Percentiles rank a stretch among this genome's conserved stretches.
These are phyloP conservation scores for Phytophthora litchii DNA, from an alignment of 352 stramenopile genomes.

Conservation along the genomic window DNA sequence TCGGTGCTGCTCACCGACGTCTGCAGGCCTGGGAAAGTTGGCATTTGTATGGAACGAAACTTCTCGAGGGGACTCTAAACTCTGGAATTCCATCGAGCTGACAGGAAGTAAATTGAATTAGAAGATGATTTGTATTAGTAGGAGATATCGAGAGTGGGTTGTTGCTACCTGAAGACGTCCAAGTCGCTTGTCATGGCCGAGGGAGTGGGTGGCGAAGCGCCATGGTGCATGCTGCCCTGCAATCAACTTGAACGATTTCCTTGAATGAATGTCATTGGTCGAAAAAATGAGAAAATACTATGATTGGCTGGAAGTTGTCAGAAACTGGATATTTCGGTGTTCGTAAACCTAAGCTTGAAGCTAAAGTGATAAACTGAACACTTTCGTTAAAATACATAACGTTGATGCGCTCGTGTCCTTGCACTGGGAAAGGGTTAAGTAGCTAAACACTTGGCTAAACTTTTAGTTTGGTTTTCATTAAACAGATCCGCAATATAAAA, in stretches of 20 bases:
- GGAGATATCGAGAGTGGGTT: neutral
- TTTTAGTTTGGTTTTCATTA: no score
- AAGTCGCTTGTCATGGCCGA: constrained; percentile 5
- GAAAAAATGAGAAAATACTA: neutral
- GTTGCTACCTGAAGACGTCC: constrained; percentile 12
- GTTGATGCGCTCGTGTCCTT: no score
- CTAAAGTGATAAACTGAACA: no score
- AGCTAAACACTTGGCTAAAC: no score
- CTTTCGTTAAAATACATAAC: no score
- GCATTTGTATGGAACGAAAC: constrained; percentile 12
- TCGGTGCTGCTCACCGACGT: constrained; percentile 1
- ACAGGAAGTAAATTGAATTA: constrained; percentile 9
- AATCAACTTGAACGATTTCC: no score
- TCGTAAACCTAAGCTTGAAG: no score
- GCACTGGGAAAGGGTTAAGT: no score
- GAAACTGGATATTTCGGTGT: no score
- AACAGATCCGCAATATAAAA: no score
- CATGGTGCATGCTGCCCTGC: constrained; percentile 9
- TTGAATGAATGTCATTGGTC: constrained; percentile 7
- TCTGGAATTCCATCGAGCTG: constrained; percentile 14
- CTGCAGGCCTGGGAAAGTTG: neutral
- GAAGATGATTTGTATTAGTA: neutral
- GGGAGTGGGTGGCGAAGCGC: neutral
- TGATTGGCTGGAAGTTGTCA: constrained; percentile 7
- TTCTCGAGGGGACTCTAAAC: constrained; percentile 9